Evolutionary conservation across 2,329 filamentous ascomycete genomes (phyloP).

Genomic region (Trichoderma sp.): DNA sequence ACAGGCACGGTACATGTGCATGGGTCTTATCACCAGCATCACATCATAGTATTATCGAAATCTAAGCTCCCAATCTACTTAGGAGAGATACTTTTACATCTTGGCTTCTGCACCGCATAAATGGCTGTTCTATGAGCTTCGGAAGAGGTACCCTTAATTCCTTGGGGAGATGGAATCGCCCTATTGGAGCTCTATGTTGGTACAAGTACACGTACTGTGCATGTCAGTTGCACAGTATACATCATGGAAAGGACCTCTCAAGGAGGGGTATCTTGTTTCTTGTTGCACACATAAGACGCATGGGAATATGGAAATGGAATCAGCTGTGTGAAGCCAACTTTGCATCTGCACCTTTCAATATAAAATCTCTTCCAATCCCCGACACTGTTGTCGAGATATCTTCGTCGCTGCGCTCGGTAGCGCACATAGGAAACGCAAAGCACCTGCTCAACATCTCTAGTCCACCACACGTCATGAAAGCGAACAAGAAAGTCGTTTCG

Average conservation of each 20-base stretch:
- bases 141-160: neutral
- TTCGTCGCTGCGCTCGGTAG: neutral
- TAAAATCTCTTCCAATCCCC: neutral
- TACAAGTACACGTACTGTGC: neutral
- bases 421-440: neutral
- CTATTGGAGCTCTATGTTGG: neutral
- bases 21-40: neutral
- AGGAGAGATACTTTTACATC: neutral
- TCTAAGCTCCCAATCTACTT: neutral
- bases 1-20: neutral
- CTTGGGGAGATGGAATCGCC: neutral
- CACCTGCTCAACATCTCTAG: neutral
- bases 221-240: neutral
- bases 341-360: neutral
- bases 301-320: neutral
- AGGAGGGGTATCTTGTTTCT: neutral
- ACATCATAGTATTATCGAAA: neutral
- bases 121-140: neutral
- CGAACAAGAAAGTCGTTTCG: conserved; percentile 28
- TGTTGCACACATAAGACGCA: neutral
- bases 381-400: neutral
- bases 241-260: neutral
- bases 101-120: neutral
- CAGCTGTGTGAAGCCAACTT: neutral
- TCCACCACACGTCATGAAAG: conserved; percentile 22